Conservation (phyloP, 1,284 basidiomycete species). For the Ustilago shanxiensis region DNA sequence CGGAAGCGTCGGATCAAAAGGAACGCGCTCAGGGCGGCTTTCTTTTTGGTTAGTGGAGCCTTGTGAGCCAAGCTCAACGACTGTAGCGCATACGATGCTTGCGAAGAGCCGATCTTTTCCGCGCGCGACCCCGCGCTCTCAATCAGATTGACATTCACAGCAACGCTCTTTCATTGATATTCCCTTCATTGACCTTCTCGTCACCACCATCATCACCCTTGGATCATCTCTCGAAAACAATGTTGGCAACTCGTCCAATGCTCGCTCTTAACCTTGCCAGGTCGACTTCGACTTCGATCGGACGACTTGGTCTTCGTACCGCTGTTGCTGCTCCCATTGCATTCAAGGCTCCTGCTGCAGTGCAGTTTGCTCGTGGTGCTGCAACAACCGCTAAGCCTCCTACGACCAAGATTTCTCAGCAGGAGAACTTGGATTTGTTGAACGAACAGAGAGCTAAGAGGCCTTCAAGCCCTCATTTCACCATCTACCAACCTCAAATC, state of each 20-base stretch:
- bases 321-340: constrained; percentile 8
- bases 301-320: constrained; percentile 28
- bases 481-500: constrained; percentile 93
- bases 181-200: background rate
- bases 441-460: constrained; percentile 87
- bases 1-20: constrained; percentile 22
- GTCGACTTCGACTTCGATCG: background rate
- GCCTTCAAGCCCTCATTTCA: constrained; percentile 90
- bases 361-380: background rate
- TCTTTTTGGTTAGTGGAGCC: too few relatives aligned
- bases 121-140: constrained; percentile 23
- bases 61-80: too few relatives aligned
- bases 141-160: background rate
- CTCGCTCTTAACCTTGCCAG: constrained; percentile 17
- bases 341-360: background rate
- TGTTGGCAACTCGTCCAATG: constrained; percentile 41
- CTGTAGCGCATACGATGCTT: background rate
- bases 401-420: constrained; percentile 71
- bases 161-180: background rate
- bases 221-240: constrained; percentile 1
- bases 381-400: constrained; percentile 1
- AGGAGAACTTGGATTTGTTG: constrained; percentile 77
- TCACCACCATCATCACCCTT: constrained; percentile 5
- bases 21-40: background rate
- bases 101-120: constrained; percentile 38